Evolutionary conservation across 345 rosid species (phyloP), one percentile per base, ranked within the genome.

Genomic region (Dipteronia sinensis): DNA sequence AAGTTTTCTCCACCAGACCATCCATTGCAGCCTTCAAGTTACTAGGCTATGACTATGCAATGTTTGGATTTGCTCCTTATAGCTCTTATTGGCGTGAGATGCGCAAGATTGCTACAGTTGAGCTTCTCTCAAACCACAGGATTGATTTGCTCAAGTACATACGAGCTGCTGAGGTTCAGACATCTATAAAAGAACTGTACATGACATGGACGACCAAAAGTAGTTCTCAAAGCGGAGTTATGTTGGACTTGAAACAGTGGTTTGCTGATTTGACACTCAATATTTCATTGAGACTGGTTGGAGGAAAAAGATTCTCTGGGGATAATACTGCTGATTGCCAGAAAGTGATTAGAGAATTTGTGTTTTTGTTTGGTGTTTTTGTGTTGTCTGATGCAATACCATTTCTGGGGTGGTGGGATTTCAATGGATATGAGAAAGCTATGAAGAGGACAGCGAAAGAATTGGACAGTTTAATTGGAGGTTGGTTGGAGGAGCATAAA

Each of bases 11-110:
- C 7, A 53, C 81, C 7, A 87, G 88, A 27, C 81, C 88, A 22
- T 75, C n/a, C 10, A 17, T 63, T 11, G 58, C 69, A 3, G 77
- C 69, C n/a, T 19, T 49, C 9, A 51, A 71, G 31, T 67, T 77
- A 20, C 23, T 83, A 10, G 88, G 85, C 56, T 76, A 71, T 72
- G 65, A 85, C 73, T 67, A 20, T 59, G 80, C 82, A 34, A 78
- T 44, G 55, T 78, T 81, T n/a, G 87, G 74, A 22, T 81, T 82
- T 15, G 27, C 61, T 3, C 87, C 86, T 13, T 77, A 83, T 38
- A 65, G 84, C 1, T 65, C 81, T 23, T 86, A 78, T 67, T 84
- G 86, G 87, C 80, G 89, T 0, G 76, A 84, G 62, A 72, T 84
- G 75, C 77, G 85, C 25, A 86, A 82, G 51, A 69, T 88, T 15